Evolutionary conservation across 768 basidiomycete genomes (phyloP), one percentile per base, ranked within the genome.

Genomic region (Suillus placidus): DNA sequence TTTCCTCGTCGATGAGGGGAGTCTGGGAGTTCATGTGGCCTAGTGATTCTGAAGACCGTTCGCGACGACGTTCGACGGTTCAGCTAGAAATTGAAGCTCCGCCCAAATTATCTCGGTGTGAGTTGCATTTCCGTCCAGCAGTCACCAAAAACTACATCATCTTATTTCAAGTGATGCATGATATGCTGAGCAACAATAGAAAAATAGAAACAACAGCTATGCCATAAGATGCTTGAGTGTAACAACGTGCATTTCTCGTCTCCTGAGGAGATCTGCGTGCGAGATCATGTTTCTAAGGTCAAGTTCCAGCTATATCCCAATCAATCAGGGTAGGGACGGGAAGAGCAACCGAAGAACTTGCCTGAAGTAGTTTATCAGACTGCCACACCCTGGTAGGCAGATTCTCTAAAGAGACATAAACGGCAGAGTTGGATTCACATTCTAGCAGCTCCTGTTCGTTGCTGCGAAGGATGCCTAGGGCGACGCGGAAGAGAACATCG

Each of bases 321-420:
- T 18, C 26, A 60, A 45, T 40, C 6, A 52, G 56, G 12, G 45
- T 62, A 40, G 2, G 13, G 7, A n/a, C 35, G 5, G 8, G 10
- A 14, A 45, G 1, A 60, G 64, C 0, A 60, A 40, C 1, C 10
- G 10, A 23, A 20, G 62, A 23, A 78, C 86, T 32, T 66, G 97
- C 97, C 84, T 93, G 92, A 42, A 99, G 81, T 2, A 99, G 80
- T 74, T 89, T 92, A 74, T 97, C 95, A 0, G 94, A 89, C 67
- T 95, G 88, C 93, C 96, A 99, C 86, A 96, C 90, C 65, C 95
- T 83, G 14, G 93, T 94, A 1, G 97, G 96, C 67, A 97, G 79
- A 70, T 91, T 92, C 75, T 95, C 92, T 63, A 99, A 78, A 6
- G 93, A 88, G 12, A 94, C 91, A 73, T 98, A 99, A 1, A 98